Conservation (phyloP, 2,329 filamentous ascomycete species). For the Xylaria sp. region DNA sequence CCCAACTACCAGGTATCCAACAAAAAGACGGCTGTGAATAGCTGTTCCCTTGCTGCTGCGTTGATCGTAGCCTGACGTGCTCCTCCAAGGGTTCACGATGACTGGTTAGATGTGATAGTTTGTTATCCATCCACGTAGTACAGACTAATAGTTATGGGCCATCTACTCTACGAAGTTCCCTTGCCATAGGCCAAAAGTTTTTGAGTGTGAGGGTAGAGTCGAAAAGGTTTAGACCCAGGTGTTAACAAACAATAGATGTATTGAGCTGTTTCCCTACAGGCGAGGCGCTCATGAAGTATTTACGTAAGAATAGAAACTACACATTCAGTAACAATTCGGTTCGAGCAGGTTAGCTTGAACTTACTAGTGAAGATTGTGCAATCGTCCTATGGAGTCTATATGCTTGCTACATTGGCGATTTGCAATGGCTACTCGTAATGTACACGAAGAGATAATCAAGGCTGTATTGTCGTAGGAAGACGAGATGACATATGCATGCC, state of each 20-base stretch:
- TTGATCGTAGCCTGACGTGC: neutral
- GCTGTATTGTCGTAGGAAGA: neutral
- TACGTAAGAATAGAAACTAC: neutral
- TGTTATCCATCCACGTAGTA: neutral
- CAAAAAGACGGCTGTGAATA: neutral
- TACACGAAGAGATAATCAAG: neutral
- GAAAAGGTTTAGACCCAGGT: neutral
- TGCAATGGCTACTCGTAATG: neutral
- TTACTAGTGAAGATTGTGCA: neutral
- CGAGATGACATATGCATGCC: neutral
- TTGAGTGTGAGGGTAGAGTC: neutral
- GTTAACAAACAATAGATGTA: neutral
- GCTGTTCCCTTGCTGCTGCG: neutral
- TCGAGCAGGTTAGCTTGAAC: neutral
- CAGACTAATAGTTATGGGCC: neutral
- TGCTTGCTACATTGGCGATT: neutral
- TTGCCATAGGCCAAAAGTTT: neutral
- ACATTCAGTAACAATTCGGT: neutral
- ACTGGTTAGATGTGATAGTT: neutral
- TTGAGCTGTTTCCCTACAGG: neutral
- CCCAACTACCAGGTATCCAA: neutral
- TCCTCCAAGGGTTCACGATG: neutral
- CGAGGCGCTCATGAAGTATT: neutral
- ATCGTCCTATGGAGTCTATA: neutral
- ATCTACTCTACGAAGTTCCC: too few relatives aligned